Percentiles rank a stretch among this genome's conserved stretches.
phyloP scores from a whole-genome alignment of 306 rosid genomes.

The Herpetospermum pedunculosum region DNA sequence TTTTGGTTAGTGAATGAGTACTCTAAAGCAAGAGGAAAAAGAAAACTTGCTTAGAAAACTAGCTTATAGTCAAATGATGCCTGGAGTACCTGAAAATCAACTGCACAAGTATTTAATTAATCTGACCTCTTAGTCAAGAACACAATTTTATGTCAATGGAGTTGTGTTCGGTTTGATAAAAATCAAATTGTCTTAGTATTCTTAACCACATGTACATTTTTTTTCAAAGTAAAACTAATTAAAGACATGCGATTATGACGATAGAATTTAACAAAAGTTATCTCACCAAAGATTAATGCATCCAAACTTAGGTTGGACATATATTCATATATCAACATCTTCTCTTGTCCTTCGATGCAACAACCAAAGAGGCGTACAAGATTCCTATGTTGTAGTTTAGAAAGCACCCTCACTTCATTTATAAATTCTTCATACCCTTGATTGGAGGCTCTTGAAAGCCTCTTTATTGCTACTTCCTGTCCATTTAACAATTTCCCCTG shows the following conservation, averaged over 20 bases:
- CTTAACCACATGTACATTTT: too few relatives aligned
- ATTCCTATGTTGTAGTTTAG: slow-evolving; percentile 44
- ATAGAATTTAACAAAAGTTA: background rate
- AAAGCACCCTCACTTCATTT: slow-evolving; percentile 30
- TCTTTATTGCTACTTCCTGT: slow-evolving; percentile 28
- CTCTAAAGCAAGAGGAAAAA: background rate
- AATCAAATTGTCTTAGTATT: too few relatives aligned
- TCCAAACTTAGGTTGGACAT: slow-evolving; percentile 37
- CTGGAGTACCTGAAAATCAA: too few relatives aligned
- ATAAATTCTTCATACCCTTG: slow-evolving; percentile 32
- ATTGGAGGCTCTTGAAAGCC: slow-evolving; percentile 25
- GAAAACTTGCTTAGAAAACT: too few relatives aligned
- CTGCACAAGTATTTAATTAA: too few relatives aligned
- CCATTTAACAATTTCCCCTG: slow-evolving; percentile 26
- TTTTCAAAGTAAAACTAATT: too few relatives aligned
- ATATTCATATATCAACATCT: slow-evolving; percentile 29
- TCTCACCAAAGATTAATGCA: slow-evolving; percentile 29
- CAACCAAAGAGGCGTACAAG: slow-evolving; percentile 36
- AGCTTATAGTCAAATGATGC: too few relatives aligned
- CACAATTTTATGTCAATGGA: too few relatives aligned
- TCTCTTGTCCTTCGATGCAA: slow-evolving; percentile 27
- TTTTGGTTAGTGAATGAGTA: background rate
- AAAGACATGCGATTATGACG: too few relatives aligned
- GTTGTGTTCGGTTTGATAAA: too few relatives aligned
- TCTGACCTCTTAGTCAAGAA: too few relatives aligned